A percentile compares a stretch with the other conserved stretches of the same genome.
These are phyloP conservation scores for Phytophthora hybrid DNA, from an alignment of 352 stramenopile species.

Conservation along the genomic window DNA sequence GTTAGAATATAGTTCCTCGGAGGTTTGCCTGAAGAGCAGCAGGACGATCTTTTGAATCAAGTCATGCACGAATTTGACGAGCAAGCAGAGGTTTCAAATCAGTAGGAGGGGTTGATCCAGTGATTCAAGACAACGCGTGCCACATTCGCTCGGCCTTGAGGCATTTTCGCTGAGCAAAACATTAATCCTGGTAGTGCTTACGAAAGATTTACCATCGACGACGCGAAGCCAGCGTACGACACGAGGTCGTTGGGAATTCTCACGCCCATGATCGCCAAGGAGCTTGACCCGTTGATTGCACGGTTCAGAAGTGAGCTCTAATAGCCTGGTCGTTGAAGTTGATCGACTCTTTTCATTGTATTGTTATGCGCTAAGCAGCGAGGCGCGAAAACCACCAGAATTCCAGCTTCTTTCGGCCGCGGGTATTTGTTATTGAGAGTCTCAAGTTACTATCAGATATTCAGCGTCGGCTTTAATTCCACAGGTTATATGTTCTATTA, in stretches of 20 bases:
- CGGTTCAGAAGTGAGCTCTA: too few species aligned
- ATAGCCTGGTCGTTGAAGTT: too few species aligned
- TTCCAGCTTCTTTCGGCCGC: too few species aligned
- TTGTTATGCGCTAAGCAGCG: too few species aligned
- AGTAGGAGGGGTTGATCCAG: constrained; percentile 25
- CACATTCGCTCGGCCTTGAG: constrained; percentile 26
- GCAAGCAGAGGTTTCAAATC: not conserved
- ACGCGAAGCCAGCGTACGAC: constrained; percentile 22
- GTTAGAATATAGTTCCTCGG: constrained; percentile 21
- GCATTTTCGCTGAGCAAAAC: constrained; percentile 18
- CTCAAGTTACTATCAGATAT: too few species aligned
- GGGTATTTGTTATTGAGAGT: too few species aligned
- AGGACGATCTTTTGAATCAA: constrained; percentile 2
- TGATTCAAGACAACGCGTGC: constrained; percentile 32
- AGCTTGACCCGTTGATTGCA: too few species aligned
- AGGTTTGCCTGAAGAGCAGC: constrained; percentile 7
- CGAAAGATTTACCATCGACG: constrained; percentile 2
- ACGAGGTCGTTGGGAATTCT: constrained; percentile 23
- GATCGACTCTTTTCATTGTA: too few species aligned
- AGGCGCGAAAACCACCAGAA: too few species aligned
- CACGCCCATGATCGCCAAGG: constrained; percentile 34
- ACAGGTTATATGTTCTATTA: too few species aligned
- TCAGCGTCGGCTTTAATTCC: too few species aligned
- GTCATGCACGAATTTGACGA: constrained; percentile 6
- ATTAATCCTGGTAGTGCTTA: not conserved